Evolutionary conservation across 371 early-diverging fungal genomes (phyloP), one percentile per base, ranked within the genome.

Genomic region (Rhizopus microsporus): DNA sequence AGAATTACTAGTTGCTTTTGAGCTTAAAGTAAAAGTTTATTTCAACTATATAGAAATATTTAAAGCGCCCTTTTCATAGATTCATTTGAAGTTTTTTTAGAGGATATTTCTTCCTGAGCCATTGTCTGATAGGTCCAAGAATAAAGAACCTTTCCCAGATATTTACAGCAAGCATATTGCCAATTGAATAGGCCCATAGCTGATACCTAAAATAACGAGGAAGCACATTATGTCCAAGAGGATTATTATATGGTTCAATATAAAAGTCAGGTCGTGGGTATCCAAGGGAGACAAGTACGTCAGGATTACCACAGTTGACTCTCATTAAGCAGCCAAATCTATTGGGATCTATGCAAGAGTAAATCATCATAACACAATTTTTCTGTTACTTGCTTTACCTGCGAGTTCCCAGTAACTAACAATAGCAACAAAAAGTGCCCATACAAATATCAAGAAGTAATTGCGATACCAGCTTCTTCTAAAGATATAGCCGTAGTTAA

Each of bases 231-330:
- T 90, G 88, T 4, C 90, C 89, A 3, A 70, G 52, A 3, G 74
- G 72, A 16, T 66, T 71, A 59, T 88, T 87, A 68, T 88, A 92
- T 0, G 68, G 71, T 50, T 70, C 74, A 33, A 89, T 88, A 8
- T 69, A 47, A 62, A 74, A 83, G 23, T 65, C 59, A 2, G 86
- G 85, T 31, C 51, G 49, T 0, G 69, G 61, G 60, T 84, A 86
- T 0, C 88, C 86, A 2, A 79, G 38, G 0, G 54, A 61, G 12
- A 75, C 81, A 4, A 85, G 54, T 3, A 71, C 76, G 17, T 76
- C 67, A 0, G 82, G 63, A 9, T 83, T 78, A 29, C 90, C 93
- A 61, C 93, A 92, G 65, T 92, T 92, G 48, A 89, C 55, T 31
- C 85, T 75, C 70, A 93, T 82, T 37, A 82, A 47, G 53, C 92